These are phyloP conservation scores for Candida ovalis DNA, from an alignment of 805 yeast species.

Conservation along the genomic window DNA sequence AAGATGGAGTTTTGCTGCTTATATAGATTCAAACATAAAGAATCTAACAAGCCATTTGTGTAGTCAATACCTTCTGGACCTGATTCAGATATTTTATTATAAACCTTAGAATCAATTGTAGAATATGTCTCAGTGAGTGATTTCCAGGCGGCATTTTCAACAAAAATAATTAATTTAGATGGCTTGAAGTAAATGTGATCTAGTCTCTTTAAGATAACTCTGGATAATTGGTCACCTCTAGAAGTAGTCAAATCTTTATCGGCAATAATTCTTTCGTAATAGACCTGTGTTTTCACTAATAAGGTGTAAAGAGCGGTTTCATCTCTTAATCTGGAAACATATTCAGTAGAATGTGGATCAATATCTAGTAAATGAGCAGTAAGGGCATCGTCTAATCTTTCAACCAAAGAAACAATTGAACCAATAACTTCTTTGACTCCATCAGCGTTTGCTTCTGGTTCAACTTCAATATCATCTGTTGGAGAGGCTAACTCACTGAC, in stretches of 20 bases:
- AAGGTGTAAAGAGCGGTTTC: constrained; percentile 73
- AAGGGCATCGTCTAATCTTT: constrained; percentile 93
- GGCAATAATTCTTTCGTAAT: constrained; percentile 64
- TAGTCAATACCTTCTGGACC: constrained; percentile 30
- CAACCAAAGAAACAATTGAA: constrained; percentile 79
- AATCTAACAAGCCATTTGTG: constrained; percentile 56
- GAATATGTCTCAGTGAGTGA: constrained; percentile 31
- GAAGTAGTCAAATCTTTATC: constrained; percentile 38
- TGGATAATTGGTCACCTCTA: constrained; percentile 57
- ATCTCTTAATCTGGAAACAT: constrained; percentile 84
- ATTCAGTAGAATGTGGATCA: constrained; percentile 95
- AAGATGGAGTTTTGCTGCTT: constrained; percentile 63
- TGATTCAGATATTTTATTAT: constrained; percentile 31
- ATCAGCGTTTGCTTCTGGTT: constrained; percentile 57
- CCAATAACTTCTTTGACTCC: constrained; percentile 81
- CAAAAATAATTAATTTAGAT: constrained; percentile 58
- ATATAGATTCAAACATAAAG: constrained; percentile 61
- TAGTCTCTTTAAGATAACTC: constrained; percentile 78
- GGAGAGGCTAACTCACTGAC: constrained; percentile 71
- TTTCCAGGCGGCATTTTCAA: constrained; percentile 77
- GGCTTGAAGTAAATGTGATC: constrained; percentile 95
- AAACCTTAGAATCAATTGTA: constrained; percentile 32
- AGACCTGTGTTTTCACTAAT: constrained; percentile 80
- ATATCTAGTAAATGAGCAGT: constrained; percentile 80
- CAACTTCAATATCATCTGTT: constrained; percentile 70